phyloP scores from a whole-genome alignment of 495 filamentous ascomycete species.

The Penicillium desertorum region DNA sequence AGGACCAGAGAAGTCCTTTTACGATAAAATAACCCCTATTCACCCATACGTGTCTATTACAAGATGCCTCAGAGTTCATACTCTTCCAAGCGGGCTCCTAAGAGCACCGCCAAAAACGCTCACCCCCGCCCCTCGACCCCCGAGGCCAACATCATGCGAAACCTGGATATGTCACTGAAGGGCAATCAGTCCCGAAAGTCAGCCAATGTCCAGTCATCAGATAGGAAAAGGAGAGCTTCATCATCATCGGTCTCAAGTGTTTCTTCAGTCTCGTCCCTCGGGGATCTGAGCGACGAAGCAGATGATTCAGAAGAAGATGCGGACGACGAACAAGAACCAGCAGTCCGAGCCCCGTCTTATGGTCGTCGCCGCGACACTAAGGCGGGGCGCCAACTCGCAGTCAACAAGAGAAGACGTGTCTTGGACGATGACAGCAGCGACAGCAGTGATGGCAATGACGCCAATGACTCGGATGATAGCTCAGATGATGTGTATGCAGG shows the following conservation, averaged over 20 bases:
- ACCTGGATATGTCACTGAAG: constrained; percentile 24
- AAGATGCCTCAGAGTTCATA: constrained; percentile 35
- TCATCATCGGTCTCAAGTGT: constrained; percentile 46
- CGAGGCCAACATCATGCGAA: constrained; percentile 21
- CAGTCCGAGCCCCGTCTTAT: constrained; percentile 55
- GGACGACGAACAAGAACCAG: constrained; percentile 52
- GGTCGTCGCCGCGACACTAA: constrained; percentile 43
- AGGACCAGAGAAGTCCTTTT: neutral
- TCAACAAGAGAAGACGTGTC: constrained; percentile 47
- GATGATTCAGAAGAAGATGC: constrained; percentile 50
- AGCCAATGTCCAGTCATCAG: constrained; percentile 26
- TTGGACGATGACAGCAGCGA: constrained; percentile 70
- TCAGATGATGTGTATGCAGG: constrained; percentile 71
- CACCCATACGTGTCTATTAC: constrained; percentile 6
- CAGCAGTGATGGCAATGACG: constrained; percentile 36
- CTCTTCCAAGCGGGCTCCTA: constrained; percentile 37
- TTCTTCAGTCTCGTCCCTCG: constrained; percentile 43
- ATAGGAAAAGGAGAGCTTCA: constrained; percentile 43
- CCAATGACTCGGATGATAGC: constrained; percentile 38
- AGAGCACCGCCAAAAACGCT: constrained; percentile 28
- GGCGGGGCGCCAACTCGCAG: constrained; percentile 42
- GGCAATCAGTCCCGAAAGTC: constrained; percentile 30
- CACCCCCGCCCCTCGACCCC: constrained; percentile 28
- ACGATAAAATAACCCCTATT: neutral
- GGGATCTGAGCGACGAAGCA: constrained; percentile 40